Conservation (phyloP, 2,329 filamentous ascomycete genomes). For the Exserohilum rostratum region DNA sequence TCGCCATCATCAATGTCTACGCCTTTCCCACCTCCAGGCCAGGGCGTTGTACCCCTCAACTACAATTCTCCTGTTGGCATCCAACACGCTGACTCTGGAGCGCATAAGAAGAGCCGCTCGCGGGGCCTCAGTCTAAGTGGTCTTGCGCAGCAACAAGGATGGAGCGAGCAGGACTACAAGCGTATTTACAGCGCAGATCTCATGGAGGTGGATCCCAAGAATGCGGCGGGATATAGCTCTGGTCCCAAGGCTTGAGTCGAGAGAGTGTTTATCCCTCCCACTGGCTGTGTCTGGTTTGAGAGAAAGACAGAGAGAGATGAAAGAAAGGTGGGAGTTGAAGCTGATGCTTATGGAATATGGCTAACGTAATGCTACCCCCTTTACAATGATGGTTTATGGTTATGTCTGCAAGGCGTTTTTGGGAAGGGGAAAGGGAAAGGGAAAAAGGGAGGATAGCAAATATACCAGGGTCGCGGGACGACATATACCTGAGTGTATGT, state of each 20-base stretch:
- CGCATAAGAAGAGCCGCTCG: slow-evolving; percentile 37
- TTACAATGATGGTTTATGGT: too few species aligned
- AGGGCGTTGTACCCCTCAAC: slow-evolving; percentile 43
- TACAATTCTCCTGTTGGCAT: slow-evolving; percentile 30
- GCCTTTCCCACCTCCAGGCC: slow-evolving; percentile 36
- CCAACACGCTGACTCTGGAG: slow-evolving; percentile 32
- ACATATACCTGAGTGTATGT: too few species aligned
- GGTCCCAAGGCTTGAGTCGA: slow-evolving; percentile 10
- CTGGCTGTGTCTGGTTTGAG: too few species aligned
- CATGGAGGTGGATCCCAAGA: slow-evolving; percentile 30
- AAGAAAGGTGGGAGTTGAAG: too few species aligned
- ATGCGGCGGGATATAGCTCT: slow-evolving; percentile 35
- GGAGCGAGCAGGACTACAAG: slow-evolving; percentile 46
- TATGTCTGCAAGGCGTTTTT: too few species aligned
- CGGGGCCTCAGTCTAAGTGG: slow-evolving; percentile 39
- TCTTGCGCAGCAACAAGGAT: slow-evolving; percentile 41
- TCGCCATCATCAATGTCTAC: slow-evolving; percentile 22
- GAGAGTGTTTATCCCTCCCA: too few species aligned
- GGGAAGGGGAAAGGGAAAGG: too few species aligned
- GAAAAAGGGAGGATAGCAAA: too few species aligned
- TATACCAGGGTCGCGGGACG: too few species aligned
- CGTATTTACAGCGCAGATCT: slow-evolving; percentile 36
- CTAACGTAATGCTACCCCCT: too few species aligned
- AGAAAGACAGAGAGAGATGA: too few species aligned
- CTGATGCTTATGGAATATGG: too few species aligned